A percentile compares a stretch with the other conserved stretches of the same genome.
phyloP scores from a whole-genome alignment of 2,329 filamentous ascomycete species.

The Exophiala alcalophila region DNA sequence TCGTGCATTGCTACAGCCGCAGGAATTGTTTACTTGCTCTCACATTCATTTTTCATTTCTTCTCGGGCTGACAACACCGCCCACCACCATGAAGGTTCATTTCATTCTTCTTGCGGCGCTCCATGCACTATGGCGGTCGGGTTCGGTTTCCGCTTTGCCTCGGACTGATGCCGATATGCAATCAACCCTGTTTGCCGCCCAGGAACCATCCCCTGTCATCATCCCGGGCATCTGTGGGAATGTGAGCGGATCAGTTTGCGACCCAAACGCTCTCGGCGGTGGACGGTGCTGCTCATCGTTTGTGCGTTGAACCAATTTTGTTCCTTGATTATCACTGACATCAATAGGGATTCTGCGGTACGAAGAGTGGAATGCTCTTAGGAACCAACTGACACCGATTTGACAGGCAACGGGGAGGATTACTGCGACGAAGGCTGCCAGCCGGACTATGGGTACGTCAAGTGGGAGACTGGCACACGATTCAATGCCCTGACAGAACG shows the following conservation, averaged over 20 bases:
- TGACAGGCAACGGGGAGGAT: conserved; percentile 17
- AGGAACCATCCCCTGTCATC: conserved; percentile 5
- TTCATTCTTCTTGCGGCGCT: conserved; percentile 7
- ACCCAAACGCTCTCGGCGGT: conserved; percentile 16
- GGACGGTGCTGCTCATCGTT: conserved; percentile 27
- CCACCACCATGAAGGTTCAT: conserved; percentile 6
- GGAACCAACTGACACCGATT: not conserved
- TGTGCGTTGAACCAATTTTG: conserved; percentile 6
- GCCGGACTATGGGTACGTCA: conserved; percentile 20
- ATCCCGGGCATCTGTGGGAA: conserved; percentile 26
- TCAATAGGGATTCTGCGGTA: conserved; percentile 16
- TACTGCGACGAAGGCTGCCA: conserved; percentile 31
- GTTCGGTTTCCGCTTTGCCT: not conserved
- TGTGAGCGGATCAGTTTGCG: conserved; percentile 19
- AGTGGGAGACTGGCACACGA: not conserved
- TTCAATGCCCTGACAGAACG: not conserved
- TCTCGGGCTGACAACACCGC: not conserved
- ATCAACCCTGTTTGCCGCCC: conserved; percentile 4
- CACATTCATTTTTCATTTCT: no score
- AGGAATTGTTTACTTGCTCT: no score
- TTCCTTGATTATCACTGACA: conserved; percentile 1
- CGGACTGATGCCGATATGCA: not conserved
- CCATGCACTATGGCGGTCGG: not conserved
- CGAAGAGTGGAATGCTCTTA: not conserved
- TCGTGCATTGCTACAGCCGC: conserved; percentile 13